A percentile compares a stretch with the other conserved stretches of the same genome.
phyloP scores from a whole-genome alignment of 495 filamentous ascomycete species.

The Cenococcum geophilum region DNA sequence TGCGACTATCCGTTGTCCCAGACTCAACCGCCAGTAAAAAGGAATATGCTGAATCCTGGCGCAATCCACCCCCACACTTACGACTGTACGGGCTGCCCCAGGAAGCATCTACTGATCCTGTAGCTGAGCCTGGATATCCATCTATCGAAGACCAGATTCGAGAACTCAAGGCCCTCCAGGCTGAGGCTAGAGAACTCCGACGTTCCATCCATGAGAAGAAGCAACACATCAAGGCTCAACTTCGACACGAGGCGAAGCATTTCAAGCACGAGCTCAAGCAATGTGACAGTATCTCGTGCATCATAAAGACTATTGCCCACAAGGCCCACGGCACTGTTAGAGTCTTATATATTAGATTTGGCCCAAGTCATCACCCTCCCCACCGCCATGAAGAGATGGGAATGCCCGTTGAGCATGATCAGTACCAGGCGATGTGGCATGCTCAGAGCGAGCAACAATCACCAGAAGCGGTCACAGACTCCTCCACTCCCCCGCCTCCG shows the following conservation, averaged over 20 bases:
- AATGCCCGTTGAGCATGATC: constrained; percentile 11
- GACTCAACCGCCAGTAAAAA: constrained; percentile 14
- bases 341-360: constrained; percentile 20
- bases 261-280: constrained; percentile 33
- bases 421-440: constrained; percentile 14
- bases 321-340: constrained; percentile 29
- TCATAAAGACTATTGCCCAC: constrained; percentile 26
- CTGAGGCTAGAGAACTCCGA: constrained; percentile 29
- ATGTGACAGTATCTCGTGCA: constrained; percentile 38
- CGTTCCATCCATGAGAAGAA: constrained; percentile 28
- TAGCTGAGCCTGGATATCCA: constrained; percentile 6
- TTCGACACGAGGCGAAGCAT: constrained; percentile 23
- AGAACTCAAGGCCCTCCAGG: constrained; percentile 32
- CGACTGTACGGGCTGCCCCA: constrained; percentile 11
- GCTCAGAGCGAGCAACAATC: constrained; percentile 13
- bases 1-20: constrained; percentile 14
- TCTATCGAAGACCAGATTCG: constrained; percentile 32
- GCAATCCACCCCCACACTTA: constrained; percentile 26
- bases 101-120: constrained; percentile 9
- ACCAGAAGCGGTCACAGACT: constrained; percentile 4
- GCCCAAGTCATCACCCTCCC: constrained; percentile 14
- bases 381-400: constrained; percentile 16
- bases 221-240: constrained; percentile 25
- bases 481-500: background rate
- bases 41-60: constrained; percentile 25